phyloP scores from a whole-genome alignment of 176 grass and related monocot genomes.

The Paspalum notatum region DNA sequence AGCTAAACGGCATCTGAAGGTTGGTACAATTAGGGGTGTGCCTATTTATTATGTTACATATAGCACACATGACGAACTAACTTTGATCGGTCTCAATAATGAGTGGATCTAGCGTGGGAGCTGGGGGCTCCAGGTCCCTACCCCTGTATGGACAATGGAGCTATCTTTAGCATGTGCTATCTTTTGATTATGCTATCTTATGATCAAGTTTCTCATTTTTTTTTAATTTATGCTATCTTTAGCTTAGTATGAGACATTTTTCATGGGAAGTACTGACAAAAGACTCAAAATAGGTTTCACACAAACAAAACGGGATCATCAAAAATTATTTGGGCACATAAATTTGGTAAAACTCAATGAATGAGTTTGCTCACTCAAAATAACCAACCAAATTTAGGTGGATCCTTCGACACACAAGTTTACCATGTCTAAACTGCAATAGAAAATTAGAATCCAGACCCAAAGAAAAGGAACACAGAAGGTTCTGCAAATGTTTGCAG shows the following conservation, averaged over 20 bases:
- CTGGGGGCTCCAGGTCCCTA: no score
- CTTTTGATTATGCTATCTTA: not conserved
- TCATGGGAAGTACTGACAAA: slow-evolving; percentile 16
- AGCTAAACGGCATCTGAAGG: slow-evolving; percentile 1
- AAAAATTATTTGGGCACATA: not conserved
- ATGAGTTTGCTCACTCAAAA: slow-evolving; percentile 1
- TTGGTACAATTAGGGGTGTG: not conserved
- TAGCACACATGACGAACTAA: not conserved
- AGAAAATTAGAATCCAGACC: no score
- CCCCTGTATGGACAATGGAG: no score
- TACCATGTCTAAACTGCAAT: no score
- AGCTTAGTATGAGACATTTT: not conserved
- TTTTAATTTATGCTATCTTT: slow-evolving; percentile 14
- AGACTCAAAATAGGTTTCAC: slow-evolving; percentile 5
- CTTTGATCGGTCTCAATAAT: not conserved
- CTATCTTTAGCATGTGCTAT: no score
- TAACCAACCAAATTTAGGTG: not conserved
- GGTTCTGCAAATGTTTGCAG: no score
- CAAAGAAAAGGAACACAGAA: no score
- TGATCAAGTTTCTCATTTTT: not conserved
- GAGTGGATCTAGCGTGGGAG: no score
- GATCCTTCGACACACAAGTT: not conserved
- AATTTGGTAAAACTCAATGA: not conserved
- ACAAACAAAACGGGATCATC: slow-evolving; percentile 4
- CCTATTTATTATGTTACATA: slow-evolving; percentile 20